phyloP scores from a whole-genome alignment of 202 grass and related monocot genomes.

The Brachypodium distachyon region DNA sequence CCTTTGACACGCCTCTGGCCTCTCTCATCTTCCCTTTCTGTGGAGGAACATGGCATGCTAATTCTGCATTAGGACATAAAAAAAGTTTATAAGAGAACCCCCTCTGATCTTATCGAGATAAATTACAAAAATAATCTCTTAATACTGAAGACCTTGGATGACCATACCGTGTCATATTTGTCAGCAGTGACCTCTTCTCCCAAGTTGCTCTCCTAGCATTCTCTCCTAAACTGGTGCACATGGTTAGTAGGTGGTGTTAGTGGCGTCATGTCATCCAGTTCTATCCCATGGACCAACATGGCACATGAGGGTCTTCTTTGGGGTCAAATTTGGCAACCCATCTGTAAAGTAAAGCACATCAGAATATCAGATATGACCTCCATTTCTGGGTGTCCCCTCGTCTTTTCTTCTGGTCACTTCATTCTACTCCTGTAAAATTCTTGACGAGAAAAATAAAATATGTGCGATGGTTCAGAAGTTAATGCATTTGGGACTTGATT shows the following conservation, averaged over 20 bases:
- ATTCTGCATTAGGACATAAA: too few species aligned
- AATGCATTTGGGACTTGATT: neutral
- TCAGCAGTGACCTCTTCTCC: neutral
- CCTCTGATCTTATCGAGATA: too few species aligned
- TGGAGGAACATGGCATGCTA: too few species aligned
- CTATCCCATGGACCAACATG: neutral
- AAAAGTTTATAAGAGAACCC: too few species aligned
- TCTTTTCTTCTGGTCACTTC: neutral
- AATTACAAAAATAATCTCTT: too few species aligned
- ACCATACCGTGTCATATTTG: neutral
- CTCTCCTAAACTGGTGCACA: neutral
- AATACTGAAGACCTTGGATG: neutral
- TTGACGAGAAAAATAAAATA: neutral
- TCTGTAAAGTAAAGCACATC: constrained; percentile 7
- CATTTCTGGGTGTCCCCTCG: neutral
- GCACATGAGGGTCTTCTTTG: constrained; percentile 9
- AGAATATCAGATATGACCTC: neutral
- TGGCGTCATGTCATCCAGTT: constrained; percentile 7
- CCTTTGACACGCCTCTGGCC: too few species aligned
- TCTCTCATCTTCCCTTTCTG: too few species aligned
- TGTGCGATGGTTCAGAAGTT: neutral
- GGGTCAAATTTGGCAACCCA: constrained; percentile 11
- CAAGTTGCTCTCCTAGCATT: neutral
- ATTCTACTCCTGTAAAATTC: neutral
- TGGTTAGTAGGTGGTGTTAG: neutral